Evolutionary conservation across 306 rosid species (phyloP).

Genomic region (Canavalia gladiata): DNA sequence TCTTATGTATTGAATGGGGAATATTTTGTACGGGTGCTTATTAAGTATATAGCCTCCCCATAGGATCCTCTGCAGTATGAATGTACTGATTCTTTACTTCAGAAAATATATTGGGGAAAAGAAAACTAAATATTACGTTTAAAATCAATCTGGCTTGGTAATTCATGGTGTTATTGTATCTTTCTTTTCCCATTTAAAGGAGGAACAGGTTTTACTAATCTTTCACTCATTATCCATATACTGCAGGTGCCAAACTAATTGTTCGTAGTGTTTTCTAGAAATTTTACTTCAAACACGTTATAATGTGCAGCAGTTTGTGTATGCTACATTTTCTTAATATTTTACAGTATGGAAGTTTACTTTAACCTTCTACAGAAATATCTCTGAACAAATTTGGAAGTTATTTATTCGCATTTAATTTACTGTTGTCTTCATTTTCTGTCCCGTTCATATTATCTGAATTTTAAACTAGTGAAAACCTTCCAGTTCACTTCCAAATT

Average conservation of each 20-base stretch:
- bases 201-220: neutral
- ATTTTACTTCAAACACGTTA: neutral
- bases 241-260: neutral
- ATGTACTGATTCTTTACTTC: neutral
- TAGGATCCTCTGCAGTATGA: constrained; percentile 19
- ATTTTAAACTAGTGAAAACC: too few relatives aligned
- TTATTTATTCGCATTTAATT: too few relatives aligned
- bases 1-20: constrained; percentile 29
- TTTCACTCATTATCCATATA: neutral
- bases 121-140: constrained; percentile 18
- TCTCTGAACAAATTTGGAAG: too few relatives aligned
- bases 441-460: too few relatives aligned
- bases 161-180: neutral
- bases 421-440: too few relatives aligned
- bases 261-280: neutral
- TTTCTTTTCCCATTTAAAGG: neutral
- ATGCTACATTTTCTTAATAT: too few relatives aligned
- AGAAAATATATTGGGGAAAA: constrained; percentile 19
- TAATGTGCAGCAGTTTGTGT: too few relatives aligned
- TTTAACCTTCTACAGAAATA: too few relatives aligned
- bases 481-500: too few relatives aligned
- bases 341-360: too few relatives aligned
- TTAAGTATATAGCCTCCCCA: constrained; percentile 16
- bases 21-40: neutral
- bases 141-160: neutral